Conservation (phyloP, 805 yeast genomes). For the Candida insectorum region DNA sequence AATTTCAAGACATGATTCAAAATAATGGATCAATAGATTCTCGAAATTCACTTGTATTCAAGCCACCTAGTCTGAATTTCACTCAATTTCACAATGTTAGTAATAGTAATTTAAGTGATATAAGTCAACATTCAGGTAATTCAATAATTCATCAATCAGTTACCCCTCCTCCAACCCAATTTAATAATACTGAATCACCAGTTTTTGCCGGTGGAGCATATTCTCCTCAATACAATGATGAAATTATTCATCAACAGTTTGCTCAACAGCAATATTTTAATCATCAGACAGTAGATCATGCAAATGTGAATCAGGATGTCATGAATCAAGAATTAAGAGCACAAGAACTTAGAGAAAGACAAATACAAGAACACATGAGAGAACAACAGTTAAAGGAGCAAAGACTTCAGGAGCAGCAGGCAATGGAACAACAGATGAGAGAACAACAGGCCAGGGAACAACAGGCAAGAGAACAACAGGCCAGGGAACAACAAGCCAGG, state of each 20-base stretch:
- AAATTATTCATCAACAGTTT: constrained; percentile 14
- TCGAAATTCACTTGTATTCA: constrained; percentile 25
- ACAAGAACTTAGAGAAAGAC: constrained; percentile 5
- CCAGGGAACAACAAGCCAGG: too few relatives aligned
- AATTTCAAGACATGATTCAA: constrained; percentile 20
- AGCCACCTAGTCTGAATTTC: constrained; percentile 35
- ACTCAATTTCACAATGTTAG: constrained; percentile 39
- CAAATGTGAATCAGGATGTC: not conserved
- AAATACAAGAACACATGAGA: constrained; percentile 1
- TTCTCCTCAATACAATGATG: constrained; percentile 12
- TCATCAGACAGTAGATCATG: too few relatives aligned
- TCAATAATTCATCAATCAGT: constrained; percentile 10
- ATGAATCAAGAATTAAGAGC: too few relatives aligned
- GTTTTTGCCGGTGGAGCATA: constrained; percentile 1
- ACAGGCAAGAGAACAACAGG: constrained; percentile 13
- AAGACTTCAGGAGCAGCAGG: constrained; percentile 3
- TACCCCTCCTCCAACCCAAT: constrained; percentile 4
- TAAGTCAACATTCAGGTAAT: constrained; percentile 21
- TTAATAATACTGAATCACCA: constrained; percentile 3
- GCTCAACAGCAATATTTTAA: constrained; percentile 10
- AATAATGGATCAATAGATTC: constrained; percentile 32
- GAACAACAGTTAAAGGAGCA: constrained; percentile 4
- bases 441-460: constrained; percentile 2
- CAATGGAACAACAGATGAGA: not conserved
- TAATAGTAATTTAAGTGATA: constrained; percentile 37